phyloP scores from a whole-genome alignment of 768 basidiomycete genomes.

The Suillus fuscotomentosus region DNA sequence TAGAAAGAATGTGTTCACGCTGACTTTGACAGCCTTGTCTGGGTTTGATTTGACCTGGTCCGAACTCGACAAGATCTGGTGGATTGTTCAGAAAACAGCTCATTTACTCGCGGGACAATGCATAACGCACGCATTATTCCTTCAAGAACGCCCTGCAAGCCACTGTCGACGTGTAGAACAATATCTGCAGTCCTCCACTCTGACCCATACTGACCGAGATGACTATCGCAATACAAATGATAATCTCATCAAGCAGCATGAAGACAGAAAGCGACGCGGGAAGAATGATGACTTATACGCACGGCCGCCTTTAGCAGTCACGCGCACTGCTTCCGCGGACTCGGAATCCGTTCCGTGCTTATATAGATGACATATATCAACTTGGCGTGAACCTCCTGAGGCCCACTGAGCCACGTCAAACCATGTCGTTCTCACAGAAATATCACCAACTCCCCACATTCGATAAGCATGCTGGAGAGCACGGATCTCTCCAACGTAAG shows the following conservation, averaged over 20 bases:
- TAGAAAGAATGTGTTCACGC: neutral
- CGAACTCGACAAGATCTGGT: neutral
- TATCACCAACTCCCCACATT: constrained; percentile 24
- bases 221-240: neutral
- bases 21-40: too few species aligned
- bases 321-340: too few species aligned
- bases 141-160: neutral
- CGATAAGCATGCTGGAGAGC: constrained; percentile 14
- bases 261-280: too few species aligned
- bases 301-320: too few species aligned
- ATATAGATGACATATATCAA: neutral
- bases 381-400: neutral
- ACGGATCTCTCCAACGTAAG: neutral
- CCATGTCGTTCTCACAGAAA: constrained; percentile 22
- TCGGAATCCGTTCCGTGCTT: too few species aligned
- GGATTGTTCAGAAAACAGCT: neutral
- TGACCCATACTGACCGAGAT: neutral
- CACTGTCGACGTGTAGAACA: neutral
- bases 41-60: neutral
- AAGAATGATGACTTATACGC: too few species aligned
- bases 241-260: neutral
- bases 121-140: neutral
- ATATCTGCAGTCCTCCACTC: neutral
- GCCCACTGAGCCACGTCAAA: neutral
- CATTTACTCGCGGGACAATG: neutral